phyloP scores from a whole-genome alignment of 306 rosid genomes.

The Prunus mongolica region DNA sequence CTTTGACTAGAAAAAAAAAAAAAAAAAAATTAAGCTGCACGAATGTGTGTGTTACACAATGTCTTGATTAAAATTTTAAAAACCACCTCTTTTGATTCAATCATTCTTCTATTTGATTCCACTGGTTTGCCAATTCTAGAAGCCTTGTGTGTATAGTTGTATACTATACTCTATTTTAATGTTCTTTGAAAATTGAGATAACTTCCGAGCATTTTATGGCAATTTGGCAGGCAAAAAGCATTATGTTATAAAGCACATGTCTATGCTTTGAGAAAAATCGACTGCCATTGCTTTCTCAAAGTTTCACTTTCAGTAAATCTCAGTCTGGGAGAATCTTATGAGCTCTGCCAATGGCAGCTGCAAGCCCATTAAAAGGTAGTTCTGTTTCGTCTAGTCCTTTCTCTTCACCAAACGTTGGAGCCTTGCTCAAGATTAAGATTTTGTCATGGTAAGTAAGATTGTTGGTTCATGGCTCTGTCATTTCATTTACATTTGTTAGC shows the following conservation, averaged over 20 bases:
- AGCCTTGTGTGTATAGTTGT: slow-evolving; percentile 1
- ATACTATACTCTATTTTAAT: neutral
- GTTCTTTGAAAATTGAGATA: slow-evolving; percentile 24
- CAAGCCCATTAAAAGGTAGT: slow-evolving; percentile 45
- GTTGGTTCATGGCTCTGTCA: neutral
- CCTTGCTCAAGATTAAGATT: slow-evolving; percentile 78
- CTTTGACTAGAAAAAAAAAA: slow-evolving; percentile 44
- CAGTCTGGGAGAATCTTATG: neutral
- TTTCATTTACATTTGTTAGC: neutral
- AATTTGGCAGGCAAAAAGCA: slow-evolving; percentile 3
- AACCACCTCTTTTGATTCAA: slow-evolving; percentile 34
- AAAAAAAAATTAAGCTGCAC: slow-evolving; percentile 15
- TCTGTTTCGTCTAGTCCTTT: slow-evolving; percentile 63
- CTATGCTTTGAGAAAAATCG: slow-evolving; percentile 15
- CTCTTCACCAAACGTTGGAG: slow-evolving; percentile 74
- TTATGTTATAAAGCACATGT: slow-evolving; percentile 8
- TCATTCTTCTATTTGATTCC: slow-evolving; percentile 19
- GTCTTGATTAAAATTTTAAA: slow-evolving; percentile 5
- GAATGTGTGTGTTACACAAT: slow-evolving; percentile 49
- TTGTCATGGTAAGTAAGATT: slow-evolving; percentile 62
- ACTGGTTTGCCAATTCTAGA: slow-evolving; percentile 25
- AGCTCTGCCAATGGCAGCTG: slow-evolving; percentile 50
- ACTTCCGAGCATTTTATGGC: slow-evolving; percentile 28
- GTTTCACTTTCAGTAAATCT: slow-evolving; percentile 20
- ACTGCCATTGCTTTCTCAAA: slow-evolving; percentile 13